Percentiles rank a stretch among this genome's conserved stretches.
Conservation (phyloP, 306 rosid genomes). For the Spatholobus suberectus region DNA sequence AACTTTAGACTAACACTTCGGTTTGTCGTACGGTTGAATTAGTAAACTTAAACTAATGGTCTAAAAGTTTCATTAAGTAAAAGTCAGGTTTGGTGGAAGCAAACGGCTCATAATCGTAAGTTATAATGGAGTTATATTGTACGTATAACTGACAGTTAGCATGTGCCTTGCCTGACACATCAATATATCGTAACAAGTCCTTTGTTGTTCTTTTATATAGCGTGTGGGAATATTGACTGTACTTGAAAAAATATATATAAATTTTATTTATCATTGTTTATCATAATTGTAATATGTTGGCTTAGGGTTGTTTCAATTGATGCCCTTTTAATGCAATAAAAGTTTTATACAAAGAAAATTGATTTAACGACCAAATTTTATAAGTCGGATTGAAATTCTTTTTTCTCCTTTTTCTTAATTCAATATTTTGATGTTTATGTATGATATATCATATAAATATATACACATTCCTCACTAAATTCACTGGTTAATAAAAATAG, state of each 20-base stretch:
- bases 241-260: background rate
- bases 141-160: background rate
- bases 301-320: background rate
- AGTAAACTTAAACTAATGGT: background rate
- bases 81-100: background rate
- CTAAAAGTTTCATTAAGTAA: slow-evolving; percentile 11
- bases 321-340: background rate
- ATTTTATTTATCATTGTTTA: background rate
- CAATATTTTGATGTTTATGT: background rate
- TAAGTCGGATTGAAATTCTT: background rate
- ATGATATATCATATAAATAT: background rate
- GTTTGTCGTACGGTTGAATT: slow-evolving; percentile 1
- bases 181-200: background rate
- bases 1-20: slow-evolving; percentile 5
- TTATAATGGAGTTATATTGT: background rate
- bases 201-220: background rate
- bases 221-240: background rate
- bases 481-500: background rate
- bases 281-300: background rate
- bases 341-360: background rate
- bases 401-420: background rate
- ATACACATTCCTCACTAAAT: background rate
- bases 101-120: background rate
- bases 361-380: background rate
- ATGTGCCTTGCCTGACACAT: slow-evolving; percentile 17